Percentiles rank a stretch among this genome's conserved stretches.
These are phyloP conservation scores for Yarrowia sp. DNA, from an alignment of 805 yeast species.

Conservation along the genomic window DNA sequence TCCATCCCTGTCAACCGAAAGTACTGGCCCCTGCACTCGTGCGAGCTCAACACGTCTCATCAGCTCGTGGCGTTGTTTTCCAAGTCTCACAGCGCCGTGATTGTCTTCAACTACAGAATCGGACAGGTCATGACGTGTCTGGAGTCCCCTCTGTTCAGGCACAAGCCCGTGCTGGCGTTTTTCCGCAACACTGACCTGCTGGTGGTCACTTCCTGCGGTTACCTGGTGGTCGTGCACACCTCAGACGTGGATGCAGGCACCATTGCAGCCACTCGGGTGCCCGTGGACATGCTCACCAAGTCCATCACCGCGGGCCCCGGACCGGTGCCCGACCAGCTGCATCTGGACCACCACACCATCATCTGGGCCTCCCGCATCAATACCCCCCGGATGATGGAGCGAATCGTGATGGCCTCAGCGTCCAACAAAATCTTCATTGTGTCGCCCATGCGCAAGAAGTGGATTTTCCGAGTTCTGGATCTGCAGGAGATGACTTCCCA, in stretches of 20 bases:
- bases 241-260: slow-evolving; percentile 30
- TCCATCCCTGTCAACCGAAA: slow-evolving; percentile 54
- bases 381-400: slow-evolving; percentile 38
- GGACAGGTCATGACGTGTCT: slow-evolving; percentile 17
- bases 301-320: slow-evolving; percentile 31
- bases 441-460: slow-evolving; percentile 38
- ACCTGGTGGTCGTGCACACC: slow-evolving; percentile 35
- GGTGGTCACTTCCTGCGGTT: slow-evolving; percentile 33
- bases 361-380: slow-evolving; percentile 34
- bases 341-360: slow-evolving; percentile 23
- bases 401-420: slow-evolving; percentile 24
- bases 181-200: slow-evolving; percentile 33
- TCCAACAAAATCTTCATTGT: slow-evolving; percentile 27
- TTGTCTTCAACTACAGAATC: slow-evolving; percentile 36
- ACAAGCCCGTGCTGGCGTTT: slow-evolving; percentile 30
- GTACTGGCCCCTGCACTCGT: slow-evolving; percentile 68
- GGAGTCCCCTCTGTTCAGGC: slow-evolving; percentile 29
- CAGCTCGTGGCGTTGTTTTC: slow-evolving; percentile 40
- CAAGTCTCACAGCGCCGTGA: slow-evolving; percentile 12
- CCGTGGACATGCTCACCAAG: slow-evolving; percentile 37
- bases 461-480: slow-evolving; percentile 30
- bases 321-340: slow-evolving; percentile 24
- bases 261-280: slow-evolving; percentile 15
- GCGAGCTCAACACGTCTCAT: slow-evolving; percentile 48
- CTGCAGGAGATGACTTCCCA: slow-evolving; percentile 22